phyloP scores from a whole-genome alignment of 2,329 filamentous ascomycete species.

The Claviceps sp. region DNA sequence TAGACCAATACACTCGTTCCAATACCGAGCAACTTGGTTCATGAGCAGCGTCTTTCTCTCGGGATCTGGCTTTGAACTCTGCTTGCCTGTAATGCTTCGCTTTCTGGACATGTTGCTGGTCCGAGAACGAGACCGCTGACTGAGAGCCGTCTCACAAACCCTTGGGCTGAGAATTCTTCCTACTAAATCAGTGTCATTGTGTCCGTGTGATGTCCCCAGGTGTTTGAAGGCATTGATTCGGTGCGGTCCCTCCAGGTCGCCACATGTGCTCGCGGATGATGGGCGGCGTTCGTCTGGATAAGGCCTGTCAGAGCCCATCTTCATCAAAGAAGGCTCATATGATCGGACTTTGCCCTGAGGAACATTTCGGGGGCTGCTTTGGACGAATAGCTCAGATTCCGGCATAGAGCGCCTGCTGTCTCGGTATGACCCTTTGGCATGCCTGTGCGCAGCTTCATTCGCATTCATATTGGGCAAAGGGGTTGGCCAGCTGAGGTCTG shows the following conservation, averaged over 20 bases:
- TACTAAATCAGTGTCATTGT: neutral
- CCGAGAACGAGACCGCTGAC: slow-evolving; percentile 13
- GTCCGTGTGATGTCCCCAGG: neutral
- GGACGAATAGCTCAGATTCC: neutral
- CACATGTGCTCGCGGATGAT: slow-evolving; percentile 15
- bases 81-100: slow-evolving; percentile 10
- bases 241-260: slow-evolving; percentile 18
- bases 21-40: slow-evolving; percentile 18
- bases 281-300: neutral
- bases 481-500: neutral
- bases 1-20: slow-evolving; percentile 22
- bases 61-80: slow-evolving; percentile 6
- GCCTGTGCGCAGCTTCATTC: neutral
- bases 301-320: neutral
- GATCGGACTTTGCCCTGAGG: neutral
- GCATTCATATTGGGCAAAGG: neutral
- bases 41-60: slow-evolving; percentile 18
- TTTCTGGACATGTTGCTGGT: slow-evolving; percentile 22
- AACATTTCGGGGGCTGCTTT: neutral
- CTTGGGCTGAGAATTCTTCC: neutral
- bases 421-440: neutral
- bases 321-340: neutral
- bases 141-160: neutral
- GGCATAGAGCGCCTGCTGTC: neutral
- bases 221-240: slow-evolving; percentile 10